Percentiles rank a stretch among this genome's conserved stretches.
phyloP scores from a whole-genome alignment of 148 eudicot genomes.

The Rhododendron griersonianum region DNA sequence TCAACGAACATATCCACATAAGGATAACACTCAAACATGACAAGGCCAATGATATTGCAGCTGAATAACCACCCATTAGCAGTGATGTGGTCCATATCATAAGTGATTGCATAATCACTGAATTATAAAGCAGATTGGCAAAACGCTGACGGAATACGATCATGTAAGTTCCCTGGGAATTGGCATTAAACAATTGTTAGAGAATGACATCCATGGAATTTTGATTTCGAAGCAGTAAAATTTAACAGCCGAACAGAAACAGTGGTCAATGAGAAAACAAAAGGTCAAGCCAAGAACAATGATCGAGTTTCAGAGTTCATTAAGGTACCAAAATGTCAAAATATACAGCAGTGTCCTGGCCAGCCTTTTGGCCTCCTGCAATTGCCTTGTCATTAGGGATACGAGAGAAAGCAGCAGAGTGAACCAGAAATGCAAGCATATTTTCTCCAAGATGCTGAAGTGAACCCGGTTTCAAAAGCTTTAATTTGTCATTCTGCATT shows the following conservation, averaged over 20 bases:
- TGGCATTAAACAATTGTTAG: constrained; percentile 10
- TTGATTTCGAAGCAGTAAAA: not conserved
- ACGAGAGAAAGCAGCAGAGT: constrained; percentile 55
- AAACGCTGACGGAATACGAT: constrained; percentile 57
- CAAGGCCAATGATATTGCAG: constrained; percentile 54
- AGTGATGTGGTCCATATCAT: constrained; percentile 75
- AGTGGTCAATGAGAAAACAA: constrained; percentile 1
- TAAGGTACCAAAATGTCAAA: constrained; percentile 84
- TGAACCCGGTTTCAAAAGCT: constrained; percentile 83
- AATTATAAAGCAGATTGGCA: constrained; percentile 77
- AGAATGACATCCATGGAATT: not conserved
- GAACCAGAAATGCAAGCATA: constrained; percentile 85
- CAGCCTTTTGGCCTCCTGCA: constrained; percentile 28
- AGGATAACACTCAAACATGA: constrained; percentile 62
- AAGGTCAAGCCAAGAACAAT: constrained; percentile 12
- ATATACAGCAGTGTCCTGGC: constrained; percentile 57
- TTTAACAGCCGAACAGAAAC: not conserved
- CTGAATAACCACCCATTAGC: constrained; percentile 75
- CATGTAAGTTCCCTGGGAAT: constrained; percentile 82
- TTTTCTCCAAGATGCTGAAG: constrained; percentile 99
- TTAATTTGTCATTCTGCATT: constrained; percentile 82
- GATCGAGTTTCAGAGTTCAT: not conserved
- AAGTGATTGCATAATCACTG: constrained; percentile 72
- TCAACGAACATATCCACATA: constrained; percentile 76
- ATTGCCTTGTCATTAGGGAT: constrained; percentile 42